Conservation (phyloP, 164 flowering plant species). For the Protea cynaroides region DNA sequence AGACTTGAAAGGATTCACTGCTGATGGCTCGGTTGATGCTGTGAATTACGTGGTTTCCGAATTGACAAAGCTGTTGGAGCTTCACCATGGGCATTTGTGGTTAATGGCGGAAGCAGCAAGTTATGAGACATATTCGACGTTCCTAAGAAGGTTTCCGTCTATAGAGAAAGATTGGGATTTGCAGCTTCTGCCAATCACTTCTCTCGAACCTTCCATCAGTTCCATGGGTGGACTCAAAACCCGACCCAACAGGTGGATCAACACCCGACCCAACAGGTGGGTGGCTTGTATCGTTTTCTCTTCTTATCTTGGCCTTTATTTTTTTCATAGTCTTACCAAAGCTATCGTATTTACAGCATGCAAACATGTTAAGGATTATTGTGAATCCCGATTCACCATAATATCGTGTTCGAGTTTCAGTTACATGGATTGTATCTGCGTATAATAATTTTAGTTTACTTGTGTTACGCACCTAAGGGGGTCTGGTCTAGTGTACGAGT, state of each 20-base stretch:
- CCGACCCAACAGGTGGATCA: too few relatives aligned
- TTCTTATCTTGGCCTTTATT: not conserved
- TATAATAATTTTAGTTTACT: too few relatives aligned
- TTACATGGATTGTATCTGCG: too few relatives aligned
- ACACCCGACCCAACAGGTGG: constrained; percentile 50
- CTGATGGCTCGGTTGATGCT: constrained; percentile 21
- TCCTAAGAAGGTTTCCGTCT: constrained; percentile 52
- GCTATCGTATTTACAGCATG: not conserved
- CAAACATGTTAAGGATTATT: not conserved
- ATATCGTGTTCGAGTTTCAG: not conserved
- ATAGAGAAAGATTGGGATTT: constrained; percentile 85
- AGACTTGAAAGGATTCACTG: constrained; percentile 49
- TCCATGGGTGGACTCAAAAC: constrained; percentile 38
- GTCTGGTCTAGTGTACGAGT: too few relatives aligned
- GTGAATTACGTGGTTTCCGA: constrained; percentile 31
- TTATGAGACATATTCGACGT: constrained; percentile 62
- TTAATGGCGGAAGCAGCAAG: constrained; percentile 52
- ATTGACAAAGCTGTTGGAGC: constrained; percentile 41
- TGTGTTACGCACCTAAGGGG: too few relatives aligned
- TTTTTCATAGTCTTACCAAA: not conserved
- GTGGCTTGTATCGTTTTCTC: not conserved
- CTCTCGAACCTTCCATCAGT: constrained; percentile 38
- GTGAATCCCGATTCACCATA: not conserved
- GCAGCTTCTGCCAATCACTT: constrained; percentile 70
- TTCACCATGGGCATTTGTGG: constrained; percentile 50